Percentiles rank a stretch among this genome's conserved stretches.
phyloP scores from a whole-genome alignment of 2,329 filamentous ascomycete species.

The Coniochaeta sp. region DNA sequence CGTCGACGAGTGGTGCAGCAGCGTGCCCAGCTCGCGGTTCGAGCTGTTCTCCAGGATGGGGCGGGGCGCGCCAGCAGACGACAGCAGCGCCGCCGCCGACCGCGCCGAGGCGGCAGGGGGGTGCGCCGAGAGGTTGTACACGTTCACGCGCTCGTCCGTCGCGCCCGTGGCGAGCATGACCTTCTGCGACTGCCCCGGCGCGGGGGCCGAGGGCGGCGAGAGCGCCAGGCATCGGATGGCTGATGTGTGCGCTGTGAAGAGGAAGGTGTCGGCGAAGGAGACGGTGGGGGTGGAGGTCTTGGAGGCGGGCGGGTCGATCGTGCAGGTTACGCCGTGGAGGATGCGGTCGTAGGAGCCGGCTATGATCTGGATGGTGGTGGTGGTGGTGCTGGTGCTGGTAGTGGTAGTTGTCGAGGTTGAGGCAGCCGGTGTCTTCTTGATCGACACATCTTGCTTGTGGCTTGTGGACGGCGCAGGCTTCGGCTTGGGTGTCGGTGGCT shows the following conservation, averaged over 20 bases:
- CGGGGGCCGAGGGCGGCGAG: slow-evolving; percentile 62
- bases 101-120: slow-evolving; percentile 43
- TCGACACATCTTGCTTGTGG: not conserved
- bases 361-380: slow-evolving; percentile 73
- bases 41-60: slow-evolving; percentile 76
- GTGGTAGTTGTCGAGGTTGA: no score
- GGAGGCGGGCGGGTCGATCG: slow-evolving; percentile 27
- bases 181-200: slow-evolving; percentile 63
- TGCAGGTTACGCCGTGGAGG: slow-evolving; percentile 83
- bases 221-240: slow-evolving; percentile 84
- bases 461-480: not conserved
- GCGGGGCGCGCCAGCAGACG: slow-evolving; percentile 56
- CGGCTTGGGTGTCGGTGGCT: not conserved
- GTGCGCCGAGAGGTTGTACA: slow-evolving; percentile 79
- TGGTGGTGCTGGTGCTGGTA: not conserved
- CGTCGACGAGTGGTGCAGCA: slow-evolving; percentile 79
- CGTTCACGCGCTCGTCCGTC: slow-evolving; percentile 90
- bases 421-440: not conserved
- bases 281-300: slow-evolving; percentile 27
- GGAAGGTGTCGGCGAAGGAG: slow-evolving; percentile 83
- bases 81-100: slow-evolving; percentile 46
- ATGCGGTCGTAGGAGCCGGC: slow-evolving; percentile 91
- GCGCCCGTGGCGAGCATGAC: slow-evolving; percentile 85
- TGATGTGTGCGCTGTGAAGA: slow-evolving; percentile 89
- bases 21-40: slow-evolving; percentile 80